Evolutionary conservation across 2,329 filamentous ascomycete species (phyloP), one percentile per base, ranked within the genome.

Genomic region (Diaporthe nobilis): DNA sequence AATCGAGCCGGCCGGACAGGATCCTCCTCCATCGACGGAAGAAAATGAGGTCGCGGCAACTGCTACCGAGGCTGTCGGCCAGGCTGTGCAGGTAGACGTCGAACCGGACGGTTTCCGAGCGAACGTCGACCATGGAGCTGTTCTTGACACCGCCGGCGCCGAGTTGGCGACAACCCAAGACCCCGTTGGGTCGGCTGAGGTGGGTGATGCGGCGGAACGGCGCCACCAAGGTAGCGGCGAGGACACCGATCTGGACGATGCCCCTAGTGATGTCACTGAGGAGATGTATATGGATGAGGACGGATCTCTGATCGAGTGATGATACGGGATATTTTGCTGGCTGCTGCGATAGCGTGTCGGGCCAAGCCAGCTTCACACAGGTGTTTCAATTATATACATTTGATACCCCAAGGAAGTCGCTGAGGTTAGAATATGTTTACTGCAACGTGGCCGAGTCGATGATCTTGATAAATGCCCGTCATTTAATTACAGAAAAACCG

Each of bases 251-350:
- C 37, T 74, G 42, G 75, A 76, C 5, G 75, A 76, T 9, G 75
- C 68, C 0, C 55, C 47, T 20, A 82, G 81, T 68, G 82, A 83
- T 72, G 78, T 77, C 13, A 82, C 81, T 9, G 81, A 82, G 63
- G 82, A 83, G 65, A 78, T 79, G 47, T 79, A 80, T 68, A 82
- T 82, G 79, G 79, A 77, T 28, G 80, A 82, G 34, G 81, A 83
- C 51, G 82, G 82, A 0, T 82, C 83, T 28, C 75, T 84, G 71
- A 57, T 79, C 4, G 77, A 81, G n/a, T 75, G 44, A 74, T 15
- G 25, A 53, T 53, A 39, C 37, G 22, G 31, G 31, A 6, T 55
- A 7, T 1, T 7, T 15, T 17, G 10, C 9, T n/a, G 44, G 60
- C 8, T 51, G 15, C 47, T 39, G 34, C 31, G 47, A 17, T 17